phyloP scores from a whole-genome alignment of 257 asterid genomes.

The Parsonsia alboflavescens region DNA sequence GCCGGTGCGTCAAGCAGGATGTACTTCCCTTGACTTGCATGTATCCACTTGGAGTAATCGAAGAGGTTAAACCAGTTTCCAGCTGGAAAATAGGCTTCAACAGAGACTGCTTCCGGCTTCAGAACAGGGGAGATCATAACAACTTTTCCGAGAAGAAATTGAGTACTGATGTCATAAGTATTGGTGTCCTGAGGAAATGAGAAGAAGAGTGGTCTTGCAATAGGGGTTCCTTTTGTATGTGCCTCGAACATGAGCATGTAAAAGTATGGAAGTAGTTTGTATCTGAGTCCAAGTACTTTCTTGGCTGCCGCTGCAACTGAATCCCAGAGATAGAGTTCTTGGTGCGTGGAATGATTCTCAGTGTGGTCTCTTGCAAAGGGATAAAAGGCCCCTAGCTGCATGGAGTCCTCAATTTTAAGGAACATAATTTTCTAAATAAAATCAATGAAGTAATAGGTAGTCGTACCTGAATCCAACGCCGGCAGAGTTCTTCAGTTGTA shows the following conservation, averaged over 20 bases:
- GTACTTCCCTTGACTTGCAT: slow-evolving; percentile 22
- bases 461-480: slow-evolving; percentile 69
- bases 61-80: slow-evolving; percentile 48
- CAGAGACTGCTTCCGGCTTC: slow-evolving; percentile 25
- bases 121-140: slow-evolving; percentile 45
- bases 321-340: slow-evolving; percentile 48
- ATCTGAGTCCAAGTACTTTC: slow-evolving; percentile 43
- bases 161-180: slow-evolving; percentile 40
- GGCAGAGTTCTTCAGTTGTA: slow-evolving; percentile 87
- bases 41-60: slow-evolving; percentile 23
- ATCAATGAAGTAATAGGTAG: not conserved
- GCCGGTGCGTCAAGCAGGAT: slow-evolving; percentile 34
- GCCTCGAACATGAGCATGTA: slow-evolving; percentile 46
- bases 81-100: slow-evolving; percentile 39
- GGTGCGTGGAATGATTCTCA: slow-evolving; percentile 19
- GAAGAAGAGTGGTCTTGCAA: slow-evolving; percentile 49
- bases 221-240: slow-evolving; percentile 37
- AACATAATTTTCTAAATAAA: no score
- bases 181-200: slow-evolving; percentile 39
- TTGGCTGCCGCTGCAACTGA: slow-evolving; percentile 46
- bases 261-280: slow-evolving; percentile 37
- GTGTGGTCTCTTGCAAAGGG: slow-evolving; percentile 58
- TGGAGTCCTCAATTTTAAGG: not conserved
- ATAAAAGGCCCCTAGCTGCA: slow-evolving; percentile 57
- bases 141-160: slow-evolving; percentile 42